phyloP scores from a whole-genome alignment of 1,139 yeast genomes.

The Hansenula lynferdii region DNA sequence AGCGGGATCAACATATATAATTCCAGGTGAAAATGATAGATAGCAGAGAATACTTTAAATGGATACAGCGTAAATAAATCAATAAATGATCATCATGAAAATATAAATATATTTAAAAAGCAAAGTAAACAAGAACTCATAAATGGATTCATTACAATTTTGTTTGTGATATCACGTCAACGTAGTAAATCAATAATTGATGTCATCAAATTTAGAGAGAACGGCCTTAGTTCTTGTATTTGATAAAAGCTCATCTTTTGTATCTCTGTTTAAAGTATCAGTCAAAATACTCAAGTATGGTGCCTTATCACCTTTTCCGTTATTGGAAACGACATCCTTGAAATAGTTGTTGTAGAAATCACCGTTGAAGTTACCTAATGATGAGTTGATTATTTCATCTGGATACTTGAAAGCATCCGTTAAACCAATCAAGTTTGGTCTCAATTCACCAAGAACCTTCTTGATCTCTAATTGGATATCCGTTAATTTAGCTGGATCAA shows the following conservation, averaged over 20 bases:
- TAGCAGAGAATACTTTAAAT: too few species aligned
- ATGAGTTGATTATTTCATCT: constrained; percentile 80
- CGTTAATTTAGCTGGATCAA: constrained; percentile 42
- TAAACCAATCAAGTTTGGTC: constrained; percentile 73
- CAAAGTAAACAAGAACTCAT: too few species aligned
- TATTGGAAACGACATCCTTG: constrained; percentile 41
- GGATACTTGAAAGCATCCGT: constrained; percentile 89
- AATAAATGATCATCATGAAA: too few species aligned
- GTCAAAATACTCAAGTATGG: constrained; percentile 51
- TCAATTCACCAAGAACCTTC: constrained; percentile 40
- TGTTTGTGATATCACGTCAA: too few species aligned
- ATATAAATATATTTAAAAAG: too few species aligned
- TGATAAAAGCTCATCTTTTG: constrained; percentile 15
- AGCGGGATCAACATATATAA: too few species aligned
- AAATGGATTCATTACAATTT: too few species aligned
- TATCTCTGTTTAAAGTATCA: constrained; percentile 46
- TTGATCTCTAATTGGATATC: constrained; percentile 42
- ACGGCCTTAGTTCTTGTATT: constrained; percentile 18
- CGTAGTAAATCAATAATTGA: background rate
- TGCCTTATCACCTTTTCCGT: constrained; percentile 53
- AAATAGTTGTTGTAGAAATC: constrained; percentile 81
- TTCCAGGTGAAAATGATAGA: too few species aligned
- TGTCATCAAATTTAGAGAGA: constrained; percentile 12
- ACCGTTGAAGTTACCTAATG: constrained; percentile 83
- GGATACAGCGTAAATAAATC: too few species aligned